phyloP scores from a whole-genome alignment of 306 rosid genomes.

The Quercus glauca region DNA sequence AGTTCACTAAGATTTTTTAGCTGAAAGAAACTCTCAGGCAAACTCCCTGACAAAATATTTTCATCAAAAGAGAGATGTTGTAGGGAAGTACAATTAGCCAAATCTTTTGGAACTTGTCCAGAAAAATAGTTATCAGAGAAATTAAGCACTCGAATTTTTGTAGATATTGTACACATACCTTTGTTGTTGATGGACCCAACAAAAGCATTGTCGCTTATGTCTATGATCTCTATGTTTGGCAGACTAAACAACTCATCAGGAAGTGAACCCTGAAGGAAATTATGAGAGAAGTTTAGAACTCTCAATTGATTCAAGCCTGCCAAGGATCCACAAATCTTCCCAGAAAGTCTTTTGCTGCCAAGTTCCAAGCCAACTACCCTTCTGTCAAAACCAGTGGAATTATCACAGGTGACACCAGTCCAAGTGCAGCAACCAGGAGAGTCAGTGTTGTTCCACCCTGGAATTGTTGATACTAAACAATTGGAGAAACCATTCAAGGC shows the following conservation, averaged over 20 bases:
- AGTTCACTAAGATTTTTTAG: neutral
- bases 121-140: constrained; percentile 6
- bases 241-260: constrained; percentile 6
- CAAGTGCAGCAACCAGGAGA: constrained; percentile 29
- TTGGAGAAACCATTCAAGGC: too few relatives aligned
- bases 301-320: constrained; percentile 18
- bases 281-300: constrained; percentile 21
- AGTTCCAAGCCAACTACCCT: constrained; percentile 26
- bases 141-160: neutral
- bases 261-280: constrained; percentile 3
- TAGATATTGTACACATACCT: constrained; percentile 10
- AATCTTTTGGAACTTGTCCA: constrained; percentile 10
- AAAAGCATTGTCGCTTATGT: constrained; percentile 23
- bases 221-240: constrained; percentile 21
- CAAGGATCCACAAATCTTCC: constrained; percentile 16
- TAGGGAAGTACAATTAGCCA: constrained; percentile 12
- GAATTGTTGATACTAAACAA: neutral
- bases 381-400: neutral
- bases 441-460: constrained; percentile 15
- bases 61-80: neutral
- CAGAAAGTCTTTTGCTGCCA: neutral
- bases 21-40: neutral
- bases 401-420: constrained; percentile 24
- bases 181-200: neutral
- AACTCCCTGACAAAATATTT: constrained; percentile 1